phyloP scores from a whole-genome alignment of 306 rosid species.

The Crotalaria pallida region DNA sequence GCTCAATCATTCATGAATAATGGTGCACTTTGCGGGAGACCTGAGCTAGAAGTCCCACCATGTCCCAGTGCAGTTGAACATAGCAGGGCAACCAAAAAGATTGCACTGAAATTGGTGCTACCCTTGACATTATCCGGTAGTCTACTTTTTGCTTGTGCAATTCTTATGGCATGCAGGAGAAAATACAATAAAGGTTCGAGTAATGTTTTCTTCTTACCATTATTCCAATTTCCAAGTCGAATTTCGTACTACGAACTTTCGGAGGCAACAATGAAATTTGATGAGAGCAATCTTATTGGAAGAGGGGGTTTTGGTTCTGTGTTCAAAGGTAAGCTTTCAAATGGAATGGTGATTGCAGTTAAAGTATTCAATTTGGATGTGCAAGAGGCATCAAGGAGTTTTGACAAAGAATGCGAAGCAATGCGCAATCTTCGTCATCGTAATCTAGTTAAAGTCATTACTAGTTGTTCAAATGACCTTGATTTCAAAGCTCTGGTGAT shows the following conservation, averaged over 20 bases:
- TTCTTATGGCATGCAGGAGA: neutral
- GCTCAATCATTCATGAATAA: slow-evolving; percentile 22
- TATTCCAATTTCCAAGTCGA: neutral
- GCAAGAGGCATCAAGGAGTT: slow-evolving; percentile 7
- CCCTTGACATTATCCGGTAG: neutral
- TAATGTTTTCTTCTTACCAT: neutral
- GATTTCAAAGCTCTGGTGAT: slow-evolving; percentile 23
- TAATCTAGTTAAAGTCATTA: slow-evolving; percentile 12
- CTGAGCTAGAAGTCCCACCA: slow-evolving; percentile 9
- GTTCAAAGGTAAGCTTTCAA: slow-evolving; percentile 12
- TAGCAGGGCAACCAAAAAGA: neutral
- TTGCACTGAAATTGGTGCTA: neutral
- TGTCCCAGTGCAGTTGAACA: neutral
- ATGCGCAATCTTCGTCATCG: slow-evolving; percentile 27
- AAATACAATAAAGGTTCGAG: neutral
- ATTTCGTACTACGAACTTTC: slow-evolving; percentile 20
- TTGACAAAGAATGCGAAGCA: slow-evolving; percentile 24
- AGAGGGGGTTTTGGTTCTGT: slow-evolving; percentile 24
- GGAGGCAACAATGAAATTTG: slow-evolving; percentile 8
- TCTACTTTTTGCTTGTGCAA: neutral
- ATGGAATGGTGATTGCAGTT: slow-evolving; percentile 14
- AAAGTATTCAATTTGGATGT: slow-evolving; percentile 18
- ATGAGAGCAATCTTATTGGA: slow-evolving; percentile 21
- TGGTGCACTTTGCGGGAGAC: slow-evolving; percentile 18
- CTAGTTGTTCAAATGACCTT: slow-evolving; percentile 12